Percentiles rank a stretch among this genome's conserved stretches.
Evolutionary conservation across 345 rosid genomes (phyloP).

Genomic region (Tarenaya hassleriana): DNA sequence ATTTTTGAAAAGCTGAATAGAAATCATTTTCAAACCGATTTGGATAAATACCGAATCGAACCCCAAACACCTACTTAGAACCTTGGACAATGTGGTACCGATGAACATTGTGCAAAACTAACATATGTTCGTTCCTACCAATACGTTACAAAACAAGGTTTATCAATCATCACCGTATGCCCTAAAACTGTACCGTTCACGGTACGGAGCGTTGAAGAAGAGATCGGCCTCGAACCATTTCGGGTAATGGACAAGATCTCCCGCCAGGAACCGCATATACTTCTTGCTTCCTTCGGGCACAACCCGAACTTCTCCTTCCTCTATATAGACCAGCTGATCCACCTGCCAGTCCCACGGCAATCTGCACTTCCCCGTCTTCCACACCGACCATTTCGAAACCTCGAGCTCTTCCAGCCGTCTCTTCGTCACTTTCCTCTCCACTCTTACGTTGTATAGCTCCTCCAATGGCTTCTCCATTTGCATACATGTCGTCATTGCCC

Average conservation of each 20-base stretch:
- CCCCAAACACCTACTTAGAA: no score
- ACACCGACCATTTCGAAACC: constrained; percentile 72
- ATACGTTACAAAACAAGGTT: neutral
- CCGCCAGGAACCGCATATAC: constrained; percentile 76
- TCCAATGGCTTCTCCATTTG: constrained; percentile 57
- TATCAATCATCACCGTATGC: constrained; percentile 75
- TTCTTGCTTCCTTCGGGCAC: constrained; percentile 77
- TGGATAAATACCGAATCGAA: no score
- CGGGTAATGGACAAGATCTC: constrained; percentile 85
- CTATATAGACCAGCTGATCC: constrained; percentile 87
- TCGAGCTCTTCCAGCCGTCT: constrained; percentile 59
- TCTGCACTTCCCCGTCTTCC: constrained; percentile 83
- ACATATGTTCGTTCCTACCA: no score
- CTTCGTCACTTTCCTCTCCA: constrained; percentile 54
- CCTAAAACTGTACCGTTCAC: constrained; percentile 77
- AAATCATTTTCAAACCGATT: no score
- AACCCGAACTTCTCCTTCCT: constrained; percentile 95
- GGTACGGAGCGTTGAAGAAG: constrained; percentile 74
- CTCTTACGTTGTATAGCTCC: constrained; percentile 74
- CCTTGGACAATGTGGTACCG: no score
- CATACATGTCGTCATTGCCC: constrained; percentile 44
- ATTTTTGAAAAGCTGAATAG: no score
- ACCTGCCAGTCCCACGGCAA: constrained; percentile 95
- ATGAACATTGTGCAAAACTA: no score
- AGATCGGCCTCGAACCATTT: constrained; percentile 98